Conservation (phyloP, 2,329 filamentous ascomycete genomes). For the Cephalotrichum gorgonifer region DNA sequence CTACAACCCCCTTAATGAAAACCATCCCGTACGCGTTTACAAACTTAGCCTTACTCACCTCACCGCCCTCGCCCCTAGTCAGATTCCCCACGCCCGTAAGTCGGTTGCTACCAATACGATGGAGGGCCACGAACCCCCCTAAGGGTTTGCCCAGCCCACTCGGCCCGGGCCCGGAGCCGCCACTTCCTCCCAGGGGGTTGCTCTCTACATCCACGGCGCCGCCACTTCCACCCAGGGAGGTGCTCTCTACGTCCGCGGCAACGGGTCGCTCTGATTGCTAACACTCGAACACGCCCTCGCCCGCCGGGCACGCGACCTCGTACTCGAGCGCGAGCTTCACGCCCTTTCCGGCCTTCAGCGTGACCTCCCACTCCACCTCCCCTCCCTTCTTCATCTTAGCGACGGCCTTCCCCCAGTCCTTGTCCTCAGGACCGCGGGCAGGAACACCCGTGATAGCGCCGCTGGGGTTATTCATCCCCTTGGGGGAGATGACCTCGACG, state of each 20-base stretch:
- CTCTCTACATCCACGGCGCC: neutral
- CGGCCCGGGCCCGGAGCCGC: too few relatives aligned
- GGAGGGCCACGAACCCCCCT: too few relatives aligned
- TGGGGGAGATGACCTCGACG: slow-evolving; percentile 38
- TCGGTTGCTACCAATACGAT: too few relatives aligned
- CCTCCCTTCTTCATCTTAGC: slow-evolving; percentile 45
- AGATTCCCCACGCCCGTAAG: too few relatives aligned
- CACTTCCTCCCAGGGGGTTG: neutral
- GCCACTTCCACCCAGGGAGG: neutral
- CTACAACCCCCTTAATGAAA: too few relatives aligned
- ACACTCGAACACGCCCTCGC: slow-evolving; percentile 27
- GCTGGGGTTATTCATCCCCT: slow-evolving; percentile 31
- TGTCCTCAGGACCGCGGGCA: slow-evolving; percentile 17
- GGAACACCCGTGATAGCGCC: slow-evolving; percentile 23
- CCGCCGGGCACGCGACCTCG: slow-evolving; percentile 43
- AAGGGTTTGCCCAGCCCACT: too few relatives aligned
- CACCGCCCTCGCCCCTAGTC: neutral
- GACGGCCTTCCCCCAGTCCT: slow-evolving; percentile 42
- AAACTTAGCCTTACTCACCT: neutral
- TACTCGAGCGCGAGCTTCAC: slow-evolving; percentile 52
- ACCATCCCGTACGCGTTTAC: neutral
- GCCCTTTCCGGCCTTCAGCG: slow-evolving; percentile 44
- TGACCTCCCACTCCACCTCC: slow-evolving; percentile 48
- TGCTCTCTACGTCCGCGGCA: neutral
- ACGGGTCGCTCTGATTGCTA: slow-evolving; percentile 6